phyloP scores from a whole-genome alignment of 345 rosid genomes.

The Aurinia saxatilis region DNA sequence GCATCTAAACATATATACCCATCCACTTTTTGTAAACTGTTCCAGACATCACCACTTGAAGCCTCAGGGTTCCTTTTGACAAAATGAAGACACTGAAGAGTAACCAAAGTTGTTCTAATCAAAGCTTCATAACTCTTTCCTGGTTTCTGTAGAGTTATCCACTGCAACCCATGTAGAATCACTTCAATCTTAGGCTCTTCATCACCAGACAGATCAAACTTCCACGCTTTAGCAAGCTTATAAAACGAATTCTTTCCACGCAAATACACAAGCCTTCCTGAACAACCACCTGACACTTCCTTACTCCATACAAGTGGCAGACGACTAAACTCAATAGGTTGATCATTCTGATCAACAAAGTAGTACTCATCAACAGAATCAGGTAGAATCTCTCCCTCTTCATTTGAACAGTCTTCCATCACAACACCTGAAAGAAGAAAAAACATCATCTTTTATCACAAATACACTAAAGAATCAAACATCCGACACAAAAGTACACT shows the following conservation, averaged over 20 bases:
- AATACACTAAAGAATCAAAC: not conserved
- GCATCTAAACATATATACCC: constrained; percentile 11
- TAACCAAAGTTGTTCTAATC: not conserved
- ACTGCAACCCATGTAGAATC: constrained; percentile 3
- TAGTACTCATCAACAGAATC: not conserved
- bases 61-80: constrained; percentile 2
- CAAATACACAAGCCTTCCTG: not conserved
- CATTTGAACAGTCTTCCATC: constrained; percentile 12
- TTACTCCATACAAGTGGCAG: not conserved
- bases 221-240: constrained; percentile 15
- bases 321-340: not conserved
- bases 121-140: constrained; percentile 14
- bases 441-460: not conserved
- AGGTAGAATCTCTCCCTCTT: constrained; percentile 23
- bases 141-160: constrained; percentile 2
- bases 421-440: not conserved
- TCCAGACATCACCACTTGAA: not conserved
- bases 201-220: constrained; percentile 12
- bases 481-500: not conserved
- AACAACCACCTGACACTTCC: not conserved
- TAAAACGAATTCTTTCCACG: not conserved
- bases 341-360: not conserved
- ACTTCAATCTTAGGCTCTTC: constrained; percentile 1
- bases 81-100: constrained; percentile 14
- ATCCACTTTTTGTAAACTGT: not conserved